A percentile compares a stretch with the other conserved stretches of the same genome.
phyloP scores from a whole-genome alignment of 2,329 filamentous ascomycete species.

The Chlorencoelia australis region DNA sequence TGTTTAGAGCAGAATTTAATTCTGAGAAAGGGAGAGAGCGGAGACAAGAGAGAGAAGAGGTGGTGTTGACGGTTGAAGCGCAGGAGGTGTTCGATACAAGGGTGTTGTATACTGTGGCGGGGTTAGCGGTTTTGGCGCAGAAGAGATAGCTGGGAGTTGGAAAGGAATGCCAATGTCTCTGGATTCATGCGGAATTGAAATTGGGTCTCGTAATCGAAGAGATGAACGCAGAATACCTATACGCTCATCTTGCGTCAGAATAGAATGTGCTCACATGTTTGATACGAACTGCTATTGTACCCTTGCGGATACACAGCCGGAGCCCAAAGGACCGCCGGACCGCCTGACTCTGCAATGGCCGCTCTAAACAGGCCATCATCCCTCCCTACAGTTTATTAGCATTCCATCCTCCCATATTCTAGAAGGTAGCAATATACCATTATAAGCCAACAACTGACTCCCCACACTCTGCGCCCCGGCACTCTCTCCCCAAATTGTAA shows the following conservation, averaged over 20 bases:
- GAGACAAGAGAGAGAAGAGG: conserved; percentile 21
- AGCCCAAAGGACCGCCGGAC: conserved; percentile 16
- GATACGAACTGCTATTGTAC: conserved; percentile 13
- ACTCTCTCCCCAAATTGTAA: conserved; percentile 37
- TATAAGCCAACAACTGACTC: conserved; percentile 34
- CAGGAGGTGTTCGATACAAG: conserved; percentile 27
- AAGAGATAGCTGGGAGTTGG: too few species aligned
- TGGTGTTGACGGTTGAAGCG: conserved; percentile 28
- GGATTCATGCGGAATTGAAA: too few species aligned
- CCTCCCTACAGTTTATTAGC: conserved; percentile 28
- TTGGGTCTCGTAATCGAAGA: too few species aligned
- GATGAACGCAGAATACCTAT: too few species aligned
- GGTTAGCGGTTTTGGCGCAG: too few species aligned
- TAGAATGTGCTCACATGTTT: too few species aligned
- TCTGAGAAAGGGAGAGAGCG: conserved; percentile 20
- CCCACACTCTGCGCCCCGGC: conserved; percentile 24
- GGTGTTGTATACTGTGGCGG: conserved; percentile 28
- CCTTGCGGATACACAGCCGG: background rate
- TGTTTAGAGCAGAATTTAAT: conserved; percentile 22
- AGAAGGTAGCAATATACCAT: conserved; percentile 14
- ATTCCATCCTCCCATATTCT: too few species aligned
- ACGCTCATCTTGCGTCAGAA: too few species aligned
- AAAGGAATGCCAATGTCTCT: too few species aligned
- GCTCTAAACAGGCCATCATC: conserved; percentile 44
- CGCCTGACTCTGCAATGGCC: conserved; percentile 37